phyloP scores from a whole-genome alignment of 495 filamentous ascomycete species.

The Podospora tetraspora region DNA sequence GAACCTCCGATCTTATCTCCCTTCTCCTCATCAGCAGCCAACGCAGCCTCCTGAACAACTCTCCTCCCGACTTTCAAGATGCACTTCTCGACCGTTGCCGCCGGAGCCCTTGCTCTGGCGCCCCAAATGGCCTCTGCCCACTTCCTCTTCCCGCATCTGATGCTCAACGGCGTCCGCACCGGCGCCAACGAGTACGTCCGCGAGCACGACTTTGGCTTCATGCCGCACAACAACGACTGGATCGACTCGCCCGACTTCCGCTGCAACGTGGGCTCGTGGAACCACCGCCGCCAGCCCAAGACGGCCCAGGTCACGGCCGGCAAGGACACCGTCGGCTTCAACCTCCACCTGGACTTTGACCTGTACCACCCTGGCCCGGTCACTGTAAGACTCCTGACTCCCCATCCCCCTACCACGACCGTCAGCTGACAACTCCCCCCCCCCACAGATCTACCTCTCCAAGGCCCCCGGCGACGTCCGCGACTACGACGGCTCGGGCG shows the following conservation, averaged over 20 bases:
- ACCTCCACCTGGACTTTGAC: conserved; percentile 25
- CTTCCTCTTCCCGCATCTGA: conserved; percentile 21
- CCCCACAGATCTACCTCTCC: conserved; percentile 33
- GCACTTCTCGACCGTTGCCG: conserved; percentile 3
- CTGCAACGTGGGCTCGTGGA: conserved; percentile 20
- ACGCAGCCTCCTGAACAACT: not conserved
- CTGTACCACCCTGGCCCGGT: conserved; percentile 20
- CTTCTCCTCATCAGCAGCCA: not conserved
- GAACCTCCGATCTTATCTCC: not conserved
- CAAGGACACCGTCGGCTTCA: conserved; percentile 15
- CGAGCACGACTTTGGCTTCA: conserved; percentile 40
- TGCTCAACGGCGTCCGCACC: conserved; percentile 32
- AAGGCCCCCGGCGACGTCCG: conserved; percentile 38
- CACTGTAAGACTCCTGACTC: conserved; percentile 1
- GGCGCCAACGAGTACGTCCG: conserved; percentile 24
- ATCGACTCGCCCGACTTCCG: conserved; percentile 34
- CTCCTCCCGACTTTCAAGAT: not conserved
- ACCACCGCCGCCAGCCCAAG: conserved; percentile 15
- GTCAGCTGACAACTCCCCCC: not conserved
- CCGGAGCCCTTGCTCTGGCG: conserved; percentile 10
- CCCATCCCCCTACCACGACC: no score
- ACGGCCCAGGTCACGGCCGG: conserved; percentile 18
- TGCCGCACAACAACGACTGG: conserved; percentile 33
- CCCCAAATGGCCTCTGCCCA: conserved; percentile 16
- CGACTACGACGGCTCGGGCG: conserved; percentile 41